Evolutionary conservation across 108 stramenopile genomes (phyloP), one percentile per base, ranked within the genome.

Genomic region (Nannochloropsis salina): DNA sequence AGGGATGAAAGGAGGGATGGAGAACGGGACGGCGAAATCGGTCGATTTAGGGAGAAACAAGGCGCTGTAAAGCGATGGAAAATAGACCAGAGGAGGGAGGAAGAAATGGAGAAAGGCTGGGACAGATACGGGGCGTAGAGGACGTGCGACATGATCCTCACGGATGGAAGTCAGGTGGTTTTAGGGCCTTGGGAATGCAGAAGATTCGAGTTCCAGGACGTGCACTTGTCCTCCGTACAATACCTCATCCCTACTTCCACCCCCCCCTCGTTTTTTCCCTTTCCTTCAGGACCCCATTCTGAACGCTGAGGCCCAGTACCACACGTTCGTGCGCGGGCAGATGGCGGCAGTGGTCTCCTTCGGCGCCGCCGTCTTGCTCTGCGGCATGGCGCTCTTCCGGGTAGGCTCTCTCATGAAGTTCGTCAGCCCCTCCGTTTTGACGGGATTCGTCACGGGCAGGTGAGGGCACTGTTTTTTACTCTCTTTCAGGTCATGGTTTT

Each of bases 371-470:
- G 6, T 74, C 6, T 8, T 74, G 61, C 61, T 74, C 3, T 74
- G 61, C n/a, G 61, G 61, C 61, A 82, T 82, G 82, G 82, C 44
- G 5, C 20, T 82, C 20, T 45, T 82, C 8, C 82, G 44, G 8
- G 44, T 82, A 5, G 82, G 82, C 44, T 44, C 42, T 15, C 44
- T 82, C 3, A 82, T 45, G 42, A 82, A 82, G 44, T 82, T 82
- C 9, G 42, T 82, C 9, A 44, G 44, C 21, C 82, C 82, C 8
- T 82, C 82, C 44, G 82, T 82, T 21, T 21, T 82, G 82, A 82
- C 42, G 42, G 82, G 82, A 15, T 82, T 82, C 82, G 44, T 82
- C 44, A 82, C 82, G 0, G 82, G 82, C 61, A 74, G 61, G 61
- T 74, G n/a, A 15, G n/a, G 3, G 61, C 6, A 31, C 31, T 31